Base-by-base conservation (phyloP, 2,329 filamentous ascomycete genomes). In the Beauveria medogensis region DNA sequence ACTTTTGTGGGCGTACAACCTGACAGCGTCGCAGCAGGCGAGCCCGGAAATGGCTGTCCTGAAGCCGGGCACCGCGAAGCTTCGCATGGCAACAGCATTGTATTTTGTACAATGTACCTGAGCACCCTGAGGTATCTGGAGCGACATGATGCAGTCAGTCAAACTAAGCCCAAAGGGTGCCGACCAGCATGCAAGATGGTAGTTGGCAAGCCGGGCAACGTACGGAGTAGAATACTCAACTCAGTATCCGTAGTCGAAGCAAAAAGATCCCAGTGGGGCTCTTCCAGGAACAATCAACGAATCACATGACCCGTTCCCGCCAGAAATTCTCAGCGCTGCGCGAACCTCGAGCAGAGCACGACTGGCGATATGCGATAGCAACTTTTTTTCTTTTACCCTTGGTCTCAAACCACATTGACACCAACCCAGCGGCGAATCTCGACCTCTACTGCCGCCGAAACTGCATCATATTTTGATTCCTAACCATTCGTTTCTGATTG, bases 311-410 rank as follows among this genome's bases (percentile, higher is more conserved):
- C 59, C 57, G n/a, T 6, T 14, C n/a, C n/a, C 14, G 46, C 52
- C 22, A 46, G 59, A 61, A 61, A 61, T 61, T 61, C 59, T 61
- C 58, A 55, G 52, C 58, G 51, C 43, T 6, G 46, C 40, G 37
- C 28, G 44, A 40, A 50, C 56, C 18, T 46, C 48, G 16, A 34
- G 30, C 30, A 12, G 9, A 34, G 10, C 28, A 51, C 16, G 40
- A 24, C 40, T 54, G 48, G 44, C 30, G 55, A 57, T 57, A 59
- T 53, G 57, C 41, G 48, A 60, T 60, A 24, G n/a, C 41, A 47
- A 41, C 57, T 53, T 60, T 60, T 60, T 60, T 60, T 37, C 34
- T 18, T 14, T 51, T 30, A 37, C 40, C 7, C 51, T 24, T 4
- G 22, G 22, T 24, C 37, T 5, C 24, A 18, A 58, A 56, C n/a